Evolutionary conservation across 2,329 filamentous ascomycete species (phyloP), one percentile per base, ranked within the genome.

Genomic region (Trichoderma oligosporum): DNA sequence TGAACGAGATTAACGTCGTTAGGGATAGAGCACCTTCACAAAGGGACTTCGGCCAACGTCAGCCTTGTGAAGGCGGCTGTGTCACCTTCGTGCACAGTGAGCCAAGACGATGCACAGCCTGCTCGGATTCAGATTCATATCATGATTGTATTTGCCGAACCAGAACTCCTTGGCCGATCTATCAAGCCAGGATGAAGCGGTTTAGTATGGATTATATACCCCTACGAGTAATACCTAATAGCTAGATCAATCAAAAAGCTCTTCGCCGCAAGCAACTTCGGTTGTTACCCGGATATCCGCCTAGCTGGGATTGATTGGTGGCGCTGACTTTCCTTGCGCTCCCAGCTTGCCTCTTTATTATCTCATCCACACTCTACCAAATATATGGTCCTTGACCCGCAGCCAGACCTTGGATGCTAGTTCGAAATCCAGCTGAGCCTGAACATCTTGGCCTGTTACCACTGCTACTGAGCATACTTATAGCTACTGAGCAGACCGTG

Each of bases 271-370:
- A n/a, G 31, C 52, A 45, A 16, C 41, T 46, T 55, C 52, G 52
- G 41, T n/a, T 38, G 52, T n/a, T n/a, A 45, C 16, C 52, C 57
- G 42, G 44, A 45, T 38, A 49, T 39, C 51, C 52, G 52, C 38
- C 33, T 12, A 31, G 52, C 44, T 48, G 38, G 44, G 51, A 56
- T 42, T 54, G 31, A 29, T 42, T 54, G 31, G 22, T 39, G n/a
- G n/a, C 51, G 45, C 45, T 38, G 57, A 58, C 39, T 20, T n/a
- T 18, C 24, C 18, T 14, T 22, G 16, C 31, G 33, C 4, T 31
- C 39, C 18, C 11, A 16, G 39, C 36, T 29, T 35, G 29, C 22
- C 25, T 35, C 45, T 24, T 52, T 33, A 12, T 27, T 36, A 41
- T 20, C 4, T 18, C 48, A 41, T 20, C 4, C 27, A 41, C 7